Evolutionary conservation across 208 protist species (phyloP), one percentile per base, ranked within the genome.

Genomic region (Phytomonas sp.): DNA sequence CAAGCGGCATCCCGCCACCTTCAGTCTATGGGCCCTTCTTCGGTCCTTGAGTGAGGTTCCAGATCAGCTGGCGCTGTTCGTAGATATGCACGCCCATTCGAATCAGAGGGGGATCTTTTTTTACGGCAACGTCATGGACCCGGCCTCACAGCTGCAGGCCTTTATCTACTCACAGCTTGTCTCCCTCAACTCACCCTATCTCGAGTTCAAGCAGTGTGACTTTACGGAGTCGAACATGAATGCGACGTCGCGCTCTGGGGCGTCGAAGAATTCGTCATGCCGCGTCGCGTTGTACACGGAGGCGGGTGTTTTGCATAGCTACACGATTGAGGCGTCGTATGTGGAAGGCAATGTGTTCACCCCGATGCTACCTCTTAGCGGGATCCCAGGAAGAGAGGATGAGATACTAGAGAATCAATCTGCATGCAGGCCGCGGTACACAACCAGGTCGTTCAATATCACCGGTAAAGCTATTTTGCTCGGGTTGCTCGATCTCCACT

Each of bases 61-160:
- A 23, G 82, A 79, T 36, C 66, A 71, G 33, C 74, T 98, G 6
- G 70, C 79, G 8, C 70, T 97, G 51, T 97, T 89, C 77, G 76
- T 98, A 36, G 96, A 98, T 76, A 94, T 97, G 78, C 96, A 98
- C 75, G 95, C 91, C 1, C 96, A 98, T 78, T 92, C 96, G 30
- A 97, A 90, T 77, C 93, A 95, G 67, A 71, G 89, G 28, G 95
- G 96, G 53, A 89, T 85, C 43, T 98, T 98, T 78, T 91, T 98
- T 36, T 98, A 96, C 72, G 96, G 95, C 62, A 98, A 98, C 73
- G 80, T 77, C 36, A 85, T 97, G 78, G 62, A 80, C 26, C 70
- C 80, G 4, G 69, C 67, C 29, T 76, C 81, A 31, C 82, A 95
- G 72, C 71, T 96, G 32, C 80, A 96, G 61, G 93, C 80, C 53